Evolutionary conservation across 441 rosid species (phyloP), one percentile per base, ranked within the genome.

Genomic region (Macaranga tanarius): DNA sequence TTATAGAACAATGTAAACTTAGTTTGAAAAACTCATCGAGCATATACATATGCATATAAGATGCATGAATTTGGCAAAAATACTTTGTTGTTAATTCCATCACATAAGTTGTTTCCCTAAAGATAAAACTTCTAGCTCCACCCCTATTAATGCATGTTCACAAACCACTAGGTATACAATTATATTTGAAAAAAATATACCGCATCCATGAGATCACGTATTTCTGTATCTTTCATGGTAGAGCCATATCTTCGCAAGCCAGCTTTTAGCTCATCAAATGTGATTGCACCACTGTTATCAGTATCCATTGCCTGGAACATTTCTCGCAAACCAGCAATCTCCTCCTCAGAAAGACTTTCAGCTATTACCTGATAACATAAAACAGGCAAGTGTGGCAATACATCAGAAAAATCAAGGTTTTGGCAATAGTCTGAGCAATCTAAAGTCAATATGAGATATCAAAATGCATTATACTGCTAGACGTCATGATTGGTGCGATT

Each of bases 301-400:
- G 98, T 96, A 84, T 96, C 99, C 97, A 96, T 96, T 59, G 97
- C 82, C 71, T 73, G 81, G 79, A 96, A 96, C 97, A 96, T 93
- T 84, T 89, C 97, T 78, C 86, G 84, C 81, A 96, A 76, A 77
- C 98, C 99, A n/a, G 99, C 99, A 81, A 96, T 96, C 85, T 96
- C 99, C 86, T 96, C 99, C 85, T 96, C 99, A 0, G 99, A 96
- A 40, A 96, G 97, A 80, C 99, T 92, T 83, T 96, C 97, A 48
- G 99, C 99, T 84, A 96, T 96, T 28, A 96, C 99, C 99, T 95
- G 85, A 73, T 60, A 23, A 76, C 56, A 73, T 58, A 38, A 64
- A 66, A 62, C 69, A 47, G 10, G 51, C 38, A 66, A 68, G 34
- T 34, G 38, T 34, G 38, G 38, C 4, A 34, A 34, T 7, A 2